Evolutionary conservation across 345 rosid species (phyloP).

Genomic region (Schrenkiella parvula): DNA sequence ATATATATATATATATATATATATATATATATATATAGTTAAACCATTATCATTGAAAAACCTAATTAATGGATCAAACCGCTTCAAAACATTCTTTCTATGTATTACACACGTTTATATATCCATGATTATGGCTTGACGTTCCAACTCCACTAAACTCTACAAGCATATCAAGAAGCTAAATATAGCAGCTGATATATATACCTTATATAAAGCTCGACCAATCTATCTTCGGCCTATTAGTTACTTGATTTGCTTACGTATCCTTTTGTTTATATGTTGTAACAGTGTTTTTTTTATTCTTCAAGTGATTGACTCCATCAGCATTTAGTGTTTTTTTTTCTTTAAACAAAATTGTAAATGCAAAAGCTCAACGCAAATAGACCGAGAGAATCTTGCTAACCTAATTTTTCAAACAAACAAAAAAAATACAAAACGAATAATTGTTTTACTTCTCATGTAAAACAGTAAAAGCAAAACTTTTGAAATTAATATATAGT

Average conservation of each 20-base stretch:
- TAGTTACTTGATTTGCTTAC: neutral
- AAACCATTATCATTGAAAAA: neutral
- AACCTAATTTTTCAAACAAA: neutral
- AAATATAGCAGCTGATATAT: neutral
- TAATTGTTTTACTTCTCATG: neutral
- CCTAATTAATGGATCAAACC: neutral
- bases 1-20: neutral
- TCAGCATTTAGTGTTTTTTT: neutral
- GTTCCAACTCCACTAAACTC: neutral
- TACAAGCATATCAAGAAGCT: neutral
- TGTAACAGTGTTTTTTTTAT: neutral
- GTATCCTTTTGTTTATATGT: neutral
- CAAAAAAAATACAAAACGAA: neutral
- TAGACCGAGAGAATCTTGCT: neutral
- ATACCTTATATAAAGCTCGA: neutral
- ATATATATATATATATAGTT: neutral
- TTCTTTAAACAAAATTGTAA: neutral
- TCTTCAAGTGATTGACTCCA: neutral
- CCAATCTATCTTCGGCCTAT: neutral
- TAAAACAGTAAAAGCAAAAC: neutral
- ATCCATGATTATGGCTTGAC: neutral
- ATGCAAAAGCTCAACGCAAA: neutral
- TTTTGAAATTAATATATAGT: neutral
- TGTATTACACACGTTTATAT: neutral
- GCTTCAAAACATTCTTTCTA: neutral